A percentile compares a stretch with the other conserved stretches of the same genome.
phyloP scores from a whole-genome alignment of 306 rosid species.

The Casuarina cunninghamiana region DNA sequence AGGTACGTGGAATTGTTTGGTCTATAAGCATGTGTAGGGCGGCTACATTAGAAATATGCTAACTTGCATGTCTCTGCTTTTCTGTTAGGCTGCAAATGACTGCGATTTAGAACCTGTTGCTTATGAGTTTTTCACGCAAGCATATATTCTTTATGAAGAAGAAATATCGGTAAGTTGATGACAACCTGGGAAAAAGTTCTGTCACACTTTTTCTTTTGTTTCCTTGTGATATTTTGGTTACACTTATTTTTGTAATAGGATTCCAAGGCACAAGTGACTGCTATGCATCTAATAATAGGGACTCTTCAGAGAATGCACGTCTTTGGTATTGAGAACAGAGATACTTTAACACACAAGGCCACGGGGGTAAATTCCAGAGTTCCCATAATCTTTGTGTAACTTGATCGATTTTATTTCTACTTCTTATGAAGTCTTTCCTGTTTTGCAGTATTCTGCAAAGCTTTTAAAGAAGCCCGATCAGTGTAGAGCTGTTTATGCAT shows the following conservation, averaged over 20 bases:
- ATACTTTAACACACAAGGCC: constrained; percentile 99
- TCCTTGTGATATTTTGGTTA: not conserved
- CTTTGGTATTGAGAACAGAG: constrained; percentile 98
- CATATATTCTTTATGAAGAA: constrained; percentile 95
- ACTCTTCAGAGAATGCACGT: constrained; percentile 99
- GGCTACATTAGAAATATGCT: constrained; percentile 18
- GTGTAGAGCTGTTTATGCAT: constrained; percentile 90
- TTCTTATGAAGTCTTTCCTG: constrained; percentile 14
- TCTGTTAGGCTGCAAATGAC: constrained; percentile 88
- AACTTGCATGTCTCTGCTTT: constrained; percentile 21
- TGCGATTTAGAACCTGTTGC: constrained; percentile 93
- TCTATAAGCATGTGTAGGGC: constrained; percentile 20
- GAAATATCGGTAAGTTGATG: constrained; percentile 84
- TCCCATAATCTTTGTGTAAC: constrained; percentile 14
- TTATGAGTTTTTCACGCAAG: constrained; percentile 95
- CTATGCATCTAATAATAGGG: constrained; percentile 90
- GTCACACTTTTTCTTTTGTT: not conserved
- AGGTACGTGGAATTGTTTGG: constrained; percentile 53
- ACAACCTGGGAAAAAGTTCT: constrained; percentile 12
- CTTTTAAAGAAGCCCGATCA: constrained; percentile 96
- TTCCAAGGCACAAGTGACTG: constrained; percentile 94
- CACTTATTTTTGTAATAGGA: constrained; percentile 57
- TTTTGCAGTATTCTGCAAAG: constrained; percentile 85
- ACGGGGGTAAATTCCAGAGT: constrained; percentile 75
- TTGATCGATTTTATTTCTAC: constrained; percentile 10